These are phyloP conservation scores for Huntiella abstrusa DNA, from an alignment of 2,329 filamentous ascomycete species.

Conservation along the genomic window DNA sequence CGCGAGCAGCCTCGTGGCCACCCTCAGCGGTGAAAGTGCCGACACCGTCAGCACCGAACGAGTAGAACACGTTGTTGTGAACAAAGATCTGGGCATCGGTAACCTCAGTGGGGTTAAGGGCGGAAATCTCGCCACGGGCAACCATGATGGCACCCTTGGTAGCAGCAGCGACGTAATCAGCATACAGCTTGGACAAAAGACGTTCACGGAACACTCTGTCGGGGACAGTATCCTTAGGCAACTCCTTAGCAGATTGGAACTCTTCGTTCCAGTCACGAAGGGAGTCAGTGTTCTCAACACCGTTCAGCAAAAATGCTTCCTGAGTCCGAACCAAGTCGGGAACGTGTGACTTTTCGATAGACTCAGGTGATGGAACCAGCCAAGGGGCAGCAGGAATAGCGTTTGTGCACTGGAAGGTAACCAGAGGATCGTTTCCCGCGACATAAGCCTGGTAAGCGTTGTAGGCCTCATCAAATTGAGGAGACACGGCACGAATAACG, in stretches of 20 bases:
- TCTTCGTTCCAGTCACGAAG: constrained; percentile 98
- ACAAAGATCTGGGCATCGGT: constrained; percentile 95
- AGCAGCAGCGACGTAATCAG: constrained; percentile 92
- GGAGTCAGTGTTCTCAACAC: constrained; percentile 84
- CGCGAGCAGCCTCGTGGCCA: constrained; percentile 85
- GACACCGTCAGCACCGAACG: constrained; percentile 90
- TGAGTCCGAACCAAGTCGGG: constrained; percentile 77
- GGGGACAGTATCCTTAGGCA: constrained; percentile 84
- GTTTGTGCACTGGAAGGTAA: constrained; percentile 91
- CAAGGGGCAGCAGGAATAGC: constrained; percentile 83
- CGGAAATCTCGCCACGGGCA: constrained; percentile 77
- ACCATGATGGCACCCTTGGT: constrained; percentile 82
- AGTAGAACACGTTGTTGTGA: constrained; percentile 99
- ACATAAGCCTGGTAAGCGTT: constrained; percentile 66
- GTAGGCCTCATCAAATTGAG: constrained; percentile 64
- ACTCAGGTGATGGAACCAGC: constrained; percentile 56
- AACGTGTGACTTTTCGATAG: constrained; percentile 49
- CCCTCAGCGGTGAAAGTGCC: constrained; percentile 94
- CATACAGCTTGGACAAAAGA: constrained; percentile 85
- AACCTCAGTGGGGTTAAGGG: constrained; percentile 83
- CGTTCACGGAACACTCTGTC: constrained; percentile 92
- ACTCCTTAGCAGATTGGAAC: constrained; percentile 87
- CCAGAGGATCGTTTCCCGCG: constrained; percentile 67
- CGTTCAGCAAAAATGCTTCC: constrained; percentile 77
- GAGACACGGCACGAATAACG: constrained; percentile 60